phyloP scores from a whole-genome alignment of 495 filamentous ascomycete genomes.

The Aspergillus steynii region DNA sequence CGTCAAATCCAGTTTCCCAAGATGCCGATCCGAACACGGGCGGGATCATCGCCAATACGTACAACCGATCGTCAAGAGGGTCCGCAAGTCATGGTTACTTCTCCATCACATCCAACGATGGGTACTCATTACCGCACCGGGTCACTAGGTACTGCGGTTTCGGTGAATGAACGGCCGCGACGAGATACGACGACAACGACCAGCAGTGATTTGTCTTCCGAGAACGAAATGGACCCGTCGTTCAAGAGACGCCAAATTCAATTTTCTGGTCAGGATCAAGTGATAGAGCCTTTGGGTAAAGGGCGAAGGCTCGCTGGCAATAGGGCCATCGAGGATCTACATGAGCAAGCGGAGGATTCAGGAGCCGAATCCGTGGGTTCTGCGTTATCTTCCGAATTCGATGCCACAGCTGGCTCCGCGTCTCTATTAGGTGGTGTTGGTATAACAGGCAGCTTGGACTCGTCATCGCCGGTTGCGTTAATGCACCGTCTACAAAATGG shows the following conservation, averaged over 20 bases:
- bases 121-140: constrained; percentile 60
- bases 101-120: constrained; percentile 51
- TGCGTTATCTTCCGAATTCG: constrained; percentile 68
- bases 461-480: constrained; percentile 44
- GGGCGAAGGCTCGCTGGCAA: constrained; percentile 60
- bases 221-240: constrained; percentile 76
- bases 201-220: constrained; percentile 89
- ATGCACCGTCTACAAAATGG: constrained; percentile 46
- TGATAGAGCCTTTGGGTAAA: constrained; percentile 57
- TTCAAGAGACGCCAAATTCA: constrained; percentile 63
- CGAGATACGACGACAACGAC: constrained; percentile 87
- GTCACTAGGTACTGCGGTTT: constrained; percentile 72
- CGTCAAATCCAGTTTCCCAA: constrained; percentile 94
- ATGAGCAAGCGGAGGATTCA: constrained; percentile 60
- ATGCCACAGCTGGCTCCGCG: constrained; percentile 61
- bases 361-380: constrained; percentile 65
- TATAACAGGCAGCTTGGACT: constrained; percentile 41
- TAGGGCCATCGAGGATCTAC: constrained; percentile 41
- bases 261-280: constrained; percentile 48
- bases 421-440: constrained; percentile 57
- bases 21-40: constrained; percentile 84
- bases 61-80: constrained; percentile 50
- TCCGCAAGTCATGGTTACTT: constrained; percentile 57
- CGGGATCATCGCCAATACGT: constrained; percentile 83
- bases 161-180: constrained; percentile 66